These are phyloP conservation scores for Chrysanthemum seticuspe DNA, from an alignment of 129 eudicot species.

Conservation along the genomic window DNA sequence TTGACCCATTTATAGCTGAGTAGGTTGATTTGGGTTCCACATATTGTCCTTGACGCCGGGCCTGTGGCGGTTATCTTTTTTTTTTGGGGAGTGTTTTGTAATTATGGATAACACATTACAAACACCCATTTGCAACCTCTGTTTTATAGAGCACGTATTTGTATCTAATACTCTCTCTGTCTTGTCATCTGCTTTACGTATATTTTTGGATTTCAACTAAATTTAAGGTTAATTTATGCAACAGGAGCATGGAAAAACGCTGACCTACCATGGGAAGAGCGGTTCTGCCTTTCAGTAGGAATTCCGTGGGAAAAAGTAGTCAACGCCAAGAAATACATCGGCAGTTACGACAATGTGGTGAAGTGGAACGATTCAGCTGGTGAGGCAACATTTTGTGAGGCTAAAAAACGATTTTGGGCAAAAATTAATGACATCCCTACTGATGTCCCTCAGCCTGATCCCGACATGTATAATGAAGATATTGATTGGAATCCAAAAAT, in stretches of 20 bases:
- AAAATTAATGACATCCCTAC: slow-evolving; percentile 48
- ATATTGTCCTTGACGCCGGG: too few relatives aligned
- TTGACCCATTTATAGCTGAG: not conserved
- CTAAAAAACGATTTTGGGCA: slow-evolving; percentile 75
- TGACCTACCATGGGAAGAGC: slow-evolving; percentile 74
- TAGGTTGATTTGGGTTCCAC: too few relatives aligned
- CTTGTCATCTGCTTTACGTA: not conserved
- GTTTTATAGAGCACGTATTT: not conserved
- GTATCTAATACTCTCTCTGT: not conserved
- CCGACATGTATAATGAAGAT: slow-evolving; percentile 53
- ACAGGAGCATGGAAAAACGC: slow-evolving; percentile 47
- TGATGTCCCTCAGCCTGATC: slow-evolving; percentile 48
- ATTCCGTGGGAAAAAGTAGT: slow-evolving; percentile 71
- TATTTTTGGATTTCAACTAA: not conserved
- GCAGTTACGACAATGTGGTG: slow-evolving; percentile 51
- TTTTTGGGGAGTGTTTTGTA: too few relatives aligned
- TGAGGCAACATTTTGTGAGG: slow-evolving; percentile 50
- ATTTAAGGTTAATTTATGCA: not conserved
- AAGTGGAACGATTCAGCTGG: slow-evolving; percentile 82
- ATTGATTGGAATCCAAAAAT: slow-evolving; percentile 71
- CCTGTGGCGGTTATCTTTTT: too few relatives aligned
- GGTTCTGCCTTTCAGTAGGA: slow-evolving; percentile 62
- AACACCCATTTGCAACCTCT: not conserved
- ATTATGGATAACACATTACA: too few relatives aligned
- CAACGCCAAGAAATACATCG: slow-evolving; percentile 55